phyloP scores from a whole-genome alignment of 2,329 filamentous ascomycete genomes.

The Alternaria metachromatica region DNA sequence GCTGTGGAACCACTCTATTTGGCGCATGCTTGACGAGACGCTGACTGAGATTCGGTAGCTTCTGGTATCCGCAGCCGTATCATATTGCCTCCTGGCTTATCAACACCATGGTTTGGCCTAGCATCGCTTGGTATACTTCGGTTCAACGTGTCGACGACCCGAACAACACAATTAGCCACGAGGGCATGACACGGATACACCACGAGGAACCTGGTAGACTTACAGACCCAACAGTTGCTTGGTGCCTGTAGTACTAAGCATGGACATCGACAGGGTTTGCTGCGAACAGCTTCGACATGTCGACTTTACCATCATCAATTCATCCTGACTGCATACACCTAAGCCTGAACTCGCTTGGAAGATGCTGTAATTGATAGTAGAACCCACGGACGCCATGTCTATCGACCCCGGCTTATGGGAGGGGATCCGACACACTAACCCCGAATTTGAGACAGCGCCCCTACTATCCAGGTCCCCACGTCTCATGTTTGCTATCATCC shows the following conservation, averaged over 20 bases:
- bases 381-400: conserved; percentile 38
- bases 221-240: background rate
- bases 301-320: conserved; percentile 29
- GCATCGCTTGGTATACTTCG: conserved; percentile 5
- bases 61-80: conserved; percentile 2
- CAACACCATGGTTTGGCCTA: conserved; percentile 12
- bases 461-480: conserved; percentile 40
- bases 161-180: conserved; percentile 1
- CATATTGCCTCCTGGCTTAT: conserved; percentile 21
- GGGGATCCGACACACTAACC: conserved; percentile 47
- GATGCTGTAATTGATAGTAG: conserved; percentile 46
- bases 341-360: conserved; percentile 29
- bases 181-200: conserved; percentile 1
- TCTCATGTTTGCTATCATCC: conserved; percentile 50
- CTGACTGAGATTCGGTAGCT: conserved; percentile 17
- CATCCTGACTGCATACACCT: conserved; percentile 28
- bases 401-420: conserved; percentile 44
- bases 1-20: conserved; percentile 22
- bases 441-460: conserved; percentile 49
- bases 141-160: conserved; percentile 3
- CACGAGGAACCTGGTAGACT: conserved; percentile 11
- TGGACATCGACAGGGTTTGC: conserved; percentile 13
- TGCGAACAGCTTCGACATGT: conserved; percentile 19
- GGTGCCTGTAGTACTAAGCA: conserved; percentile 3
- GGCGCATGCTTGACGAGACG: conserved; percentile 2